phyloP scores from a whole-genome alignment of 2,329 filamentous ascomycete genomes.

The Cryoendolithus antarcticus region DNA sequence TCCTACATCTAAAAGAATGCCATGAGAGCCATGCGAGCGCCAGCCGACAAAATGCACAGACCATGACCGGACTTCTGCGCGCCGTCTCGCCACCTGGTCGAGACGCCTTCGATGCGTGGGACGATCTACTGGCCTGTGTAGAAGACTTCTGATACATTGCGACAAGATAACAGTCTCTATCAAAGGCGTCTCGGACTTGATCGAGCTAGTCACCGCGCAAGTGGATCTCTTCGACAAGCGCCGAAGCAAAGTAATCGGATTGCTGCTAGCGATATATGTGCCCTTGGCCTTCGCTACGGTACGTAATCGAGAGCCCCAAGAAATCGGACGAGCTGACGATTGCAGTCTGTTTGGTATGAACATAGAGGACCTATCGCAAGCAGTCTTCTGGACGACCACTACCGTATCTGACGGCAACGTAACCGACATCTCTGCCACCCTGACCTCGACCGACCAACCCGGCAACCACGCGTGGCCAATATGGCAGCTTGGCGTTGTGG shows the following conservation, averaged over 20 bases:
- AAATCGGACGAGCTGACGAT: background rate
- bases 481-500: background rate
- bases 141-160: background rate
- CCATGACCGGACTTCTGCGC: no score
- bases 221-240: constrained; percentile 1
- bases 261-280: constrained; percentile 1
- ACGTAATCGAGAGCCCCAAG: background rate
- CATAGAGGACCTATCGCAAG: background rate
- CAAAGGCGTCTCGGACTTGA: background rate
- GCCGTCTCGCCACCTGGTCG: no score
- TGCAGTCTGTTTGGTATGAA: constrained; percentile 3
- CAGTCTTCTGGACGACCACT: background rate
- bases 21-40: no score
- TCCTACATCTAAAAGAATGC: no score
- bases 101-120: no score
- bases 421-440: background rate
- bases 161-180: no score
- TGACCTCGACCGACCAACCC: background rate
- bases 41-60: no score
- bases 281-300: constrained; percentile 2
- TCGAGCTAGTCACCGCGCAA: background rate
- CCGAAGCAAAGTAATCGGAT: background rate
- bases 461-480: background rate
- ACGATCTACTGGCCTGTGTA: no score
- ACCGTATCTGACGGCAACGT: background rate